Evolutionary conservation across 495 filamentous ascomycete species (phyloP).

Genomic region (Gamarada debralockiae): DNA sequence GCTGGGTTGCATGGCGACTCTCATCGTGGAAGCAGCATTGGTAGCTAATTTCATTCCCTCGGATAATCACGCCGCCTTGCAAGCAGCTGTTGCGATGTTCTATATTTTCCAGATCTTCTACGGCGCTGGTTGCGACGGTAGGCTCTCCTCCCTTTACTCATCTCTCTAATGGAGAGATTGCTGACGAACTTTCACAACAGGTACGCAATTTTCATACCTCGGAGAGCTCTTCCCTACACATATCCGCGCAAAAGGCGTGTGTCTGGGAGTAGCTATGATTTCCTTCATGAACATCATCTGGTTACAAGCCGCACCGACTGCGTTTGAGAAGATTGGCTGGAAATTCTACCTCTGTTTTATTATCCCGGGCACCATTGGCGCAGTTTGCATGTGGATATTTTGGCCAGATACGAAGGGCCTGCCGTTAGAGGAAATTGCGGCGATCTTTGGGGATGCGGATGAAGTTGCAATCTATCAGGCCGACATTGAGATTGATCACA

Average conservation of each 20-base stretch:
- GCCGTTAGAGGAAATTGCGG: conserved; percentile 4
- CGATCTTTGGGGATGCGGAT: conserved; percentile 9
- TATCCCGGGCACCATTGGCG: background rate
- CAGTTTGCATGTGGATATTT: background rate
- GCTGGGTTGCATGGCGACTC: conserved; percentile 21
- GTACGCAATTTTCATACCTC: background rate
- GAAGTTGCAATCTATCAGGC: conserved; percentile 1
- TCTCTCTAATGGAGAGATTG: too few relatives aligned
- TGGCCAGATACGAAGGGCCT: background rate
- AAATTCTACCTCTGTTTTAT: background rate
- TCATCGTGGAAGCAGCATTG: background rate
- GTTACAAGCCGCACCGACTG: background rate
- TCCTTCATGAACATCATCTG: background rate
- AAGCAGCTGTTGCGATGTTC: background rate
- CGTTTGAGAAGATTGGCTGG: background rate
- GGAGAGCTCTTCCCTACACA: background rate
- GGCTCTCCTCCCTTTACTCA: too few relatives aligned
- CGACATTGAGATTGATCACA: too few relatives aligned
- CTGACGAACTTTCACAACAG: too few relatives aligned
- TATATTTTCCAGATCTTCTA: background rate
- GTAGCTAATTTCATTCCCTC: background rate
- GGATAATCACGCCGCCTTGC: background rate
- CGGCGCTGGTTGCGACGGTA: too few relatives aligned
- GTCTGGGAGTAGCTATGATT: background rate
- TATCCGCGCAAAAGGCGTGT: background rate